phyloP scores from a whole-genome alignment of 2,329 filamentous ascomycete species.

The Nothopassalora personata region DNA sequence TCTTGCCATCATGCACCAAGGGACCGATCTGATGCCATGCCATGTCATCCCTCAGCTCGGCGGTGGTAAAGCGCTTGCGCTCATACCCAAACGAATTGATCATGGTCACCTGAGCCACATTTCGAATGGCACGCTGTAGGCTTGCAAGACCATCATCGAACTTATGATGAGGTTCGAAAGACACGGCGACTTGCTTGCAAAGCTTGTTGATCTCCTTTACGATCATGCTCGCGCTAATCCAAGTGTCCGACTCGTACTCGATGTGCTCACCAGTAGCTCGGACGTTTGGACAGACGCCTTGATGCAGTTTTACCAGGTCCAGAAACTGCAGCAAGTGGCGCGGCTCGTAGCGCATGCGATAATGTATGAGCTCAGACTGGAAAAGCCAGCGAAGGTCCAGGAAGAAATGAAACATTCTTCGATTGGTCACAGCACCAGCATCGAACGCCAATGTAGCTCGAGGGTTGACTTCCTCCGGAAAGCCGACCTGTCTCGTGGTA shows the following conservation, averaged over 20 bases:
- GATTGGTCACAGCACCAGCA: constrained; percentile 87
- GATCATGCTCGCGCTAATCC: constrained; percentile 93
- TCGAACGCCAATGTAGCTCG: constrained; percentile 88
- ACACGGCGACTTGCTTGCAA: constrained; percentile 80
- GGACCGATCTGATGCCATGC: constrained; percentile 79
- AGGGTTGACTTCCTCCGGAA: constrained; percentile 82
- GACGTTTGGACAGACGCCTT: constrained; percentile 92
- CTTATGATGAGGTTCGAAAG: constrained; percentile 65
- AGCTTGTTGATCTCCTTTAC: constrained; percentile 92
- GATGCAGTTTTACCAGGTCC: constrained; percentile 90
- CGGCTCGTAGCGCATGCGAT: constrained; percentile 73
- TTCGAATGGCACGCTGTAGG: constrained; percentile 66
- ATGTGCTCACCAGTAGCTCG: constrained; percentile 91
- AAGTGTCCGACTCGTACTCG: constrained; percentile 95
- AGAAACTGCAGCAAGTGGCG: constrained; percentile 91
- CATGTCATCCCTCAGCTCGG: constrained; percentile 82
- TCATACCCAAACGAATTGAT: constrained; percentile 87
- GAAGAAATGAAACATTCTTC: constrained; percentile 97
- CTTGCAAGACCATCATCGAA: constrained; percentile 50
- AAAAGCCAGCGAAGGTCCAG: constrained; percentile 89
- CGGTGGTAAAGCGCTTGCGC: constrained; percentile 73
- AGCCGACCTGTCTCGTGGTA: constrained; percentile 90
- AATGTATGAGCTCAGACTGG: constrained; percentile 79
- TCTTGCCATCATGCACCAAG: constrained; percentile 54
- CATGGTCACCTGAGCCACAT: constrained; percentile 76